Conservation (phyloP, 2,329 filamentous ascomycete species). For the Diaporthe ilicicola region DNA sequence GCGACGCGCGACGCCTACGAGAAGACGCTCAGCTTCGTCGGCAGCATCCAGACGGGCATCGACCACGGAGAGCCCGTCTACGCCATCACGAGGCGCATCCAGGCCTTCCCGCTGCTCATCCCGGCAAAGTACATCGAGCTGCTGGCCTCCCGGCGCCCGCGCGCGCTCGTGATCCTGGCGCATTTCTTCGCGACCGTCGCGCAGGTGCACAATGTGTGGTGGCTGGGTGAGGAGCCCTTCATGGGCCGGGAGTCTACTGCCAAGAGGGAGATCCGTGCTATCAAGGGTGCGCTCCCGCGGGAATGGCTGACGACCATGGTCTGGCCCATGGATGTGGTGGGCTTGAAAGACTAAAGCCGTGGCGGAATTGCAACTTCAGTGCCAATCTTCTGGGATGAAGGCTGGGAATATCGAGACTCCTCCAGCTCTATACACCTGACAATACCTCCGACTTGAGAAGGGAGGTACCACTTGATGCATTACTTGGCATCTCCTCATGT, state of each 20-base stretch:
- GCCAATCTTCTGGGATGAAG: too few species aligned
- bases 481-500: too few species aligned
- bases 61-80: conserved; percentile 43
- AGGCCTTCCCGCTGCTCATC: conserved; percentile 39
- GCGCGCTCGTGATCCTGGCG: conserved; percentile 39
- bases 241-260: conserved; percentile 35
- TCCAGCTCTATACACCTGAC: too few species aligned
- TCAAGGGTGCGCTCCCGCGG: conserved; percentile 34
- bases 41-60: conserved; percentile 38
- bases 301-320: conserved; percentile 38
- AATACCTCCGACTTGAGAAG: too few species aligned
- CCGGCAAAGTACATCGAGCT: conserved; percentile 38
- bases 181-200: conserved; percentile 39
- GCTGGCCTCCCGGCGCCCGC: conserved; percentile 36
- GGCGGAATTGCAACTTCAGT: too few species aligned
- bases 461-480: too few species aligned
- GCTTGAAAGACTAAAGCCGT: conserved; percentile 13
- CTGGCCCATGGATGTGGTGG: conserved; percentile 37
- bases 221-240: conserved; percentile 36
- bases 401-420: too few species aligned
- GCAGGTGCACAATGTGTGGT: conserved; percentile 39
- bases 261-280: conserved; percentile 40
- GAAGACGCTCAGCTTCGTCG: conserved; percentile 40
- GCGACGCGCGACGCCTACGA: conserved; percentile 40
- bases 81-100: conserved; percentile 39